A percentile compares a stretch with the other conserved stretches of the same genome.
phyloP scores from a whole-genome alignment of 192 early-diverging fungal genomes.

The Dissophora globulifera region DNA sequence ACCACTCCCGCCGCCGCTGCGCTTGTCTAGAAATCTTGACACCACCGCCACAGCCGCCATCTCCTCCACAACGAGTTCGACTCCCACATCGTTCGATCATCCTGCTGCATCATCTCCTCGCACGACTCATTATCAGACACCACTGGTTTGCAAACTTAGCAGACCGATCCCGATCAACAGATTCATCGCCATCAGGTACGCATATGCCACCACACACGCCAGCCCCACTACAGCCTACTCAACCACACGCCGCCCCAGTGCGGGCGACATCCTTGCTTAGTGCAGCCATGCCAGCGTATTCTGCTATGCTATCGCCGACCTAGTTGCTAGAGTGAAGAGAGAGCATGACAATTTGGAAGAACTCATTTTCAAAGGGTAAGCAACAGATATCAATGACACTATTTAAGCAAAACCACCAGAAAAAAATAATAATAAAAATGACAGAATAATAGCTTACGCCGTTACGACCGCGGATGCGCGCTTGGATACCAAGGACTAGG shows the following conservation, averaged over 20 bases:
- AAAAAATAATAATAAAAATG: too few relatives aligned
- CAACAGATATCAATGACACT: too few relatives aligned
- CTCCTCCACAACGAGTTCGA: slow-evolving; percentile 46
- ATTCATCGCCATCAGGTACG: slow-evolving; percentile 72
- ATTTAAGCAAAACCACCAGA: too few relatives aligned
- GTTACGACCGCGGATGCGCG: slow-evolving; percentile 50
- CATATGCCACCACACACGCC: slow-evolving; percentile 62
- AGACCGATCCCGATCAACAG: slow-evolving; percentile 81
- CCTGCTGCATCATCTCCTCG: slow-evolving; percentile 50
- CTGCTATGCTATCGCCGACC: slow-evolving; percentile 22
- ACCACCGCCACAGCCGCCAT: slow-evolving; percentile 41
- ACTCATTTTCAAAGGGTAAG: too few relatives aligned
- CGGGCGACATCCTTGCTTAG: slow-evolving; percentile 9
- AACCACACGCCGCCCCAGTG: slow-evolving; percentile 47
- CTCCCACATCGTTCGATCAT: slow-evolving; percentile 56
- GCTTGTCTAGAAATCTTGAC: slow-evolving; percentile 48
- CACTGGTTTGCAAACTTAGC: slow-evolving; percentile 76
- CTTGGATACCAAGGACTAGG: slow-evolving; percentile 71
- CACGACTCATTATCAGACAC: slow-evolving; percentile 67
- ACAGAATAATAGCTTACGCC: too few relatives aligned
- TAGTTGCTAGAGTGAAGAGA: slow-evolving; percentile 30
- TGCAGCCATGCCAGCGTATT: slow-evolving; percentile 23
- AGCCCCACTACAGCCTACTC: slow-evolving; percentile 57
- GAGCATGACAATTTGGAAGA: too few relatives aligned
- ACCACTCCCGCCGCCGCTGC: too few relatives aligned